phyloP scores from a whole-genome alignment of 495 filamentous ascomycete genomes.

The Penicillium antarcticum region DNA sequence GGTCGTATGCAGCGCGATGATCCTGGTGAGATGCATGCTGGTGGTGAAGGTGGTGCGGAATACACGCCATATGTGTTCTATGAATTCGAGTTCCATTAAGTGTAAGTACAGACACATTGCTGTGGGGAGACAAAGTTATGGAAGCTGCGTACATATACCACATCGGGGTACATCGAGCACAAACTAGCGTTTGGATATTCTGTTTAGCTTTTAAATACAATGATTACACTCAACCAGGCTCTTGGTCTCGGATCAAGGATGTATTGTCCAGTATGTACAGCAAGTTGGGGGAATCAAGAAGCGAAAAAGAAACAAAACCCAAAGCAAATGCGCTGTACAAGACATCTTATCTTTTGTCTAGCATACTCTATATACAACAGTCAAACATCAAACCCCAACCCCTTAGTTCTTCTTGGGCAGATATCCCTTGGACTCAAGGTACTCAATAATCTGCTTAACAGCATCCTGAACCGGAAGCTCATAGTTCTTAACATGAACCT shows the following conservation, averaged over 20 bases:
- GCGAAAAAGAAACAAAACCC: constrained; percentile 1
- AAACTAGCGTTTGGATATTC: constrained; percentile 15
- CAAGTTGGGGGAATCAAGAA: constrained; percentile 12
- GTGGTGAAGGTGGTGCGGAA: constrained; percentile 68
- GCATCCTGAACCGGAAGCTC: constrained; percentile 79
- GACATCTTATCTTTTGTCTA: constrained; percentile 3
- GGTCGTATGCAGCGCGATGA: constrained; percentile 88
- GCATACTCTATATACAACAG: background rate
- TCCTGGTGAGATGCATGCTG: constrained; percentile 76
- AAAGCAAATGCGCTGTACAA: constrained; percentile 13
- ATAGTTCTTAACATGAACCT: constrained; percentile 79
- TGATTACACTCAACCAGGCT: too few species aligned
- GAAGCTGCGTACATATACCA: constrained; percentile 30
- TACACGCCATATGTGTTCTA: constrained; percentile 98
- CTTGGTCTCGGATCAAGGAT: background rate
- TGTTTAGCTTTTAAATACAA: background rate
- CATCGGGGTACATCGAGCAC: constrained; percentile 25
- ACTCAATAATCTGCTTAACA: constrained; percentile 76
- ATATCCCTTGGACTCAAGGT: constrained; percentile 65
- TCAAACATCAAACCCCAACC: background rate
- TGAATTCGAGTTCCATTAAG: constrained; percentile 73
- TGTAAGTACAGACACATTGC: background rate
- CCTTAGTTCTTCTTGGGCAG: constrained; percentile 49
- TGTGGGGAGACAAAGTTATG: background rate
- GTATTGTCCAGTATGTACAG: constrained; percentile 15